These are phyloP conservation scores for Micromonas commoda DNA, from an alignment of 139 green algal genomes.

Conservation along the genomic window DNA sequence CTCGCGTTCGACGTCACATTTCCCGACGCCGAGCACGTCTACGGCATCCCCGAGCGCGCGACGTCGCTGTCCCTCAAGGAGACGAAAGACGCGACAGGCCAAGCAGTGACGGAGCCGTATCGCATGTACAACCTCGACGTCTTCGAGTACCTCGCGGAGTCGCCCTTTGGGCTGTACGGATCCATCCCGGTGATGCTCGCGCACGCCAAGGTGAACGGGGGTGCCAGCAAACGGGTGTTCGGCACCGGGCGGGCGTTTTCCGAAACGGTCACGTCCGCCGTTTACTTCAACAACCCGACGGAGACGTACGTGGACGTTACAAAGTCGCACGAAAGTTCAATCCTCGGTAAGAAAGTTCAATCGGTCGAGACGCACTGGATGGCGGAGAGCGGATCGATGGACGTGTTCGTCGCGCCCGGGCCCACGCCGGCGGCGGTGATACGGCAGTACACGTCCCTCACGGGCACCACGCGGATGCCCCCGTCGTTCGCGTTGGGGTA, in stretches of 20 bases:
- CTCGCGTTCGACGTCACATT: slow-evolving; percentile 88
- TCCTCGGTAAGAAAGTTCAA: too few species aligned
- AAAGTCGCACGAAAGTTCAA: too few species aligned
- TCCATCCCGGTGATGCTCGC: slow-evolving; percentile 84
- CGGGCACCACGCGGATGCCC: slow-evolving; percentile 83
- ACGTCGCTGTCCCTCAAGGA: slow-evolving; percentile 42
- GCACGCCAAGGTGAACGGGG: slow-evolving; percentile 58
- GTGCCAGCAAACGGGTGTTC: neutral
- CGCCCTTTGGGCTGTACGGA: slow-evolving; percentile 94
- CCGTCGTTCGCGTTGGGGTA: slow-evolving; percentile 92
- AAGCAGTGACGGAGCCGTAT: slow-evolving; percentile 71
- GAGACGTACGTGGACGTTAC: slow-evolving; percentile 96
- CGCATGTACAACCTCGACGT: slow-evolving; percentile 99
- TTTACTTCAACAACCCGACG: slow-evolving; percentile 93
- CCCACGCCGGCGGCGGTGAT: slow-evolving; percentile 57
- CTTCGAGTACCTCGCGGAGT: slow-evolving; percentile 91
- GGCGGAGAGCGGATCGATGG: slow-evolving; percentile 84
- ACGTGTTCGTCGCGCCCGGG: slow-evolving; percentile 86
- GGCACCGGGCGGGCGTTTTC: neutral
- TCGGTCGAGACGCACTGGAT: slow-evolving; percentile 83
- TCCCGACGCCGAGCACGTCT: slow-evolving; percentile 68
- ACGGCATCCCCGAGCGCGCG: slow-evolving; percentile 90
- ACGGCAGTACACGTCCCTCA: slow-evolving; percentile 70
- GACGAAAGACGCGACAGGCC: slow-evolving; percentile 14
- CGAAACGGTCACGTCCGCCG: too few species aligned